Conservation (phyloP, 2,329 filamentous ascomycete genomes). For the Erysiphe pulchra region DNA sequence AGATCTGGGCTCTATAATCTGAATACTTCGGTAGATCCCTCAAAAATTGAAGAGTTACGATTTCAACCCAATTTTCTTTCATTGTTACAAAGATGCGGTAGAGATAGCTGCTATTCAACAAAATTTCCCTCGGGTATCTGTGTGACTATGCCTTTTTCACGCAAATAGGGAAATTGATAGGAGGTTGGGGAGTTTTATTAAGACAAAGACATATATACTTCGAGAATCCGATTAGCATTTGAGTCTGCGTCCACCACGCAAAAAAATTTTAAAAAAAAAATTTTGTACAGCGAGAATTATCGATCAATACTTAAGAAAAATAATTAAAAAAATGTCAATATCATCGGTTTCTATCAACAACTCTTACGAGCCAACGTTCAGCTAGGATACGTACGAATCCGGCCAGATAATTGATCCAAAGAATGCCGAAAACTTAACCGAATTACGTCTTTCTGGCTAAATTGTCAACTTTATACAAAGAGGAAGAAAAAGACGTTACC, state of each 20-base stretch:
- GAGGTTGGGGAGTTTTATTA: too few species aligned
- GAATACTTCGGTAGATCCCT: too few species aligned
- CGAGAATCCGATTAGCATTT: background rate
- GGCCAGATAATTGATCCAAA: background rate
- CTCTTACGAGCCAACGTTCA: background rate
- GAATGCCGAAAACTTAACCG: background rate
- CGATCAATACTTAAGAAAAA: background rate
- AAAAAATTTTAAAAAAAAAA: too few species aligned
- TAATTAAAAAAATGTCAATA: background rate
- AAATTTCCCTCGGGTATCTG: too few species aligned
- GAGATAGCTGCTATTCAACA: too few species aligned
- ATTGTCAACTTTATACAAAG: background rate
- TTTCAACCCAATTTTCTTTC: too few species aligned
- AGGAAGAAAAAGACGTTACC: background rate
- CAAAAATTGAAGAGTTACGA: too few species aligned
- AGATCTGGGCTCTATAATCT: too few species aligned
- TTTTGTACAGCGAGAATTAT: background rate
- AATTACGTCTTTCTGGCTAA: slow-evolving; percentile 3
- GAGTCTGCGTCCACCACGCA: background rate
- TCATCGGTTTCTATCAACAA: background rate
- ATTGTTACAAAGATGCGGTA: too few species aligned
- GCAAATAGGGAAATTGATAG: too few species aligned
- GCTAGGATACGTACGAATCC: background rate
- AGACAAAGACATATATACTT: too few species aligned
- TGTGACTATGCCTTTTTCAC: too few species aligned